Base-by-base conservation (phyloP, 345 rosid species). In the Eutrema yunnanense region DNA sequence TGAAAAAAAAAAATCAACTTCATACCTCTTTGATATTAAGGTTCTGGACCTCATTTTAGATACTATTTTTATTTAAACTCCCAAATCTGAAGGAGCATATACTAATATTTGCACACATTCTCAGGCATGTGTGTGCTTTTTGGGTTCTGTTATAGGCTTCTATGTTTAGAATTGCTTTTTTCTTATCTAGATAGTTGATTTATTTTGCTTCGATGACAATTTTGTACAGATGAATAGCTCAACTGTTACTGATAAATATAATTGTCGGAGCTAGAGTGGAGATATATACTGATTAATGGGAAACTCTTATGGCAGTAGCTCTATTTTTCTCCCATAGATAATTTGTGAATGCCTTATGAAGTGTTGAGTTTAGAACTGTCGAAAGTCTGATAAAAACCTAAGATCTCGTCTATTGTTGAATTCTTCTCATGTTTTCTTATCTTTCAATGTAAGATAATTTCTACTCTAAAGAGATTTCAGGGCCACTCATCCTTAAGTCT, bases 31-130 rank as follows among this genome's bases (percentile, higher is more conserved):
- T 67, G 67, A 38, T 73, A 27, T 19, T 58, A 4, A 66, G 56
- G 62, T 67, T 67, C 64, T 50, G 54, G 73, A 41, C 62, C 32
- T 61, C 41, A 65, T 44, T 51, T 33, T 52, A 26, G 43, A 75
- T 37, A 29, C 12, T 40, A 53, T 6, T 8, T 57, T 68, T 32
- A 43, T 34, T 32, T 75, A 46, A 51, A 34, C 32, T 6, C 5
- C 16, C 26, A 50, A 68, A 36, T 48, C 29, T 38, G 12, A 47
- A 52, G 44, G 14, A 44, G 34, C 52, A 22, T 52, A 29, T 52
- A 43, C 57, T 61, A 36, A 9, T 26, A 37, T 47, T 12, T 58
- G 6, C 47, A 16, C 51, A 62, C 19, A 38, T 26, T 1, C 53
- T 32, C 62, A 30, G 50, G 44, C 6, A 47, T 12, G 29, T 49